Evolutionary conservation across 352 stramenopile species (phyloP).

Genomic region (Globisporangium polare): DNA sequence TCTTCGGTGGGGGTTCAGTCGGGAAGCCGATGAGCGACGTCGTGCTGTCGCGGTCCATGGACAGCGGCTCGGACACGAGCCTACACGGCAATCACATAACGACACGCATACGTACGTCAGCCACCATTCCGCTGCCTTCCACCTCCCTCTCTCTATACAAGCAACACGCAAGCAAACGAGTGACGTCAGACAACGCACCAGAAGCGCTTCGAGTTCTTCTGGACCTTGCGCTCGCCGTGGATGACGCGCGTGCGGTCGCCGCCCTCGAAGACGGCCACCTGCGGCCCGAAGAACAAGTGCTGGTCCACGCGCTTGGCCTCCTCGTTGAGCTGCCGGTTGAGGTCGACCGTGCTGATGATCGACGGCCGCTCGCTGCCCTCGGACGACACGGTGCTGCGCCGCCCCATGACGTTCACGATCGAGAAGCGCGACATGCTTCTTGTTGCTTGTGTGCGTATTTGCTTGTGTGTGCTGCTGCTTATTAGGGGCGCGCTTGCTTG

Average conservation of each 20-base stretch:
- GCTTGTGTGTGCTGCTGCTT: background rate
- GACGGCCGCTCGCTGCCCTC: slow-evolving; percentile 64
- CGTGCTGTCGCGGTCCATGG: slow-evolving; percentile 75
- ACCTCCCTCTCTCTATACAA: background rate
- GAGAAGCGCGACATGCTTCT: slow-evolving; percentile 75
- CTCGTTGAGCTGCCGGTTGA: slow-evolving; percentile 71
- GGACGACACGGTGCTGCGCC: slow-evolving; percentile 42
- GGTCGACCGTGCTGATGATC: slow-evolving; percentile 52
- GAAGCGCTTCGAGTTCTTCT: slow-evolving; percentile 77
- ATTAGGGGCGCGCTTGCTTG: slow-evolving; percentile 2
- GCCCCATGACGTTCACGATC: slow-evolving; percentile 60
- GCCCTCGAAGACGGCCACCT: slow-evolving; percentile 66
- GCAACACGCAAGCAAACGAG: background rate
- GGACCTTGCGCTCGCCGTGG: slow-evolving; percentile 83
- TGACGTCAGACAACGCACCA: slow-evolving; percentile 29
- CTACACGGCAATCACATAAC: slow-evolving; percentile 16
- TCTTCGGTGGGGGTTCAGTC: slow-evolving; percentile 32
- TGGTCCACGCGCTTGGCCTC: slow-evolving; percentile 61
- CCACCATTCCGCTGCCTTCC: background rate
- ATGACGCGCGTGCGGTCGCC: slow-evolving; percentile 79
- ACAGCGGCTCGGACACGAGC: slow-evolving; percentile 82
- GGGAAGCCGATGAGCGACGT: slow-evolving; percentile 68
- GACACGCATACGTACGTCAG: background rate
- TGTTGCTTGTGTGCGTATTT: background rate
- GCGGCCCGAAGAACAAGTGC: slow-evolving; percentile 81